Percentiles rank a stretch among this genome's conserved stretches.
Conservation (phyloP, 1,139 yeast species). For the Pichia sp. region DNA sequence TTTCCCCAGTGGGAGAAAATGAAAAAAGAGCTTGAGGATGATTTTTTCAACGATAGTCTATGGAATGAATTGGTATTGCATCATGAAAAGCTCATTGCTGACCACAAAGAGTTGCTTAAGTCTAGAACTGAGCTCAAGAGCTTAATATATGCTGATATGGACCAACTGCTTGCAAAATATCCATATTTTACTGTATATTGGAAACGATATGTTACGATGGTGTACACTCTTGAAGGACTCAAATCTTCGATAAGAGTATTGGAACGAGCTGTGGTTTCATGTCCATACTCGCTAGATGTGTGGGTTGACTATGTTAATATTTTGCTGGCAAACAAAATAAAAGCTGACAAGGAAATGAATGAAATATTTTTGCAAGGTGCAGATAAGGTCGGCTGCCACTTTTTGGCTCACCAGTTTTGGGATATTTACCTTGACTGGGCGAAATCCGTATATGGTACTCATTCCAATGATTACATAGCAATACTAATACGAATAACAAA, state of each 20-base stretch:
- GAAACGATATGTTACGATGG: conserved; percentile 54
- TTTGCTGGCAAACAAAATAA: conserved; percentile 36
- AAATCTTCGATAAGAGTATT: conserved; percentile 45
- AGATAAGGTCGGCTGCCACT: conserved; percentile 48
- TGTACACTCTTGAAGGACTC: conserved; percentile 51
- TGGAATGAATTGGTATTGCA: conserved; percentile 25
- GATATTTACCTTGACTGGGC: conserved; percentile 55
- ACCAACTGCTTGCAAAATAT: conserved; percentile 42
- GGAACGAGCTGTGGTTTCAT: conserved; percentile 43
- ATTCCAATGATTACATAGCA: conserved; percentile 33
- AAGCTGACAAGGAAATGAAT: conserved; percentile 34
- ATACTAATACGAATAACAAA: conserved; percentile 42
- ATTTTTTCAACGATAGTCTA: conserved; percentile 20
- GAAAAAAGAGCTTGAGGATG: conserved; percentile 19
- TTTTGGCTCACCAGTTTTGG: conserved; percentile 63
- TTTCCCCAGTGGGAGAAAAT: conserved; percentile 29
- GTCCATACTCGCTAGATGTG: conserved; percentile 56
- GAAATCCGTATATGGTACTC: conserved; percentile 28
- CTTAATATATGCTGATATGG: conserved; percentile 34
- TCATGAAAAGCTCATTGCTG: conserved; percentile 24
- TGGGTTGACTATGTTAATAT: conserved; percentile 64
- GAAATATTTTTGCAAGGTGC: conserved; percentile 40
- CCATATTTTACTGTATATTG: conserved; percentile 59
- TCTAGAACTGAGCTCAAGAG: conserved; percentile 17
- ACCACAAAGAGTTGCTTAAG: conserved; percentile 17